phyloP scores from a whole-genome alignment of 1,139 yeast species.

The Taiozyma sp. region DNA sequence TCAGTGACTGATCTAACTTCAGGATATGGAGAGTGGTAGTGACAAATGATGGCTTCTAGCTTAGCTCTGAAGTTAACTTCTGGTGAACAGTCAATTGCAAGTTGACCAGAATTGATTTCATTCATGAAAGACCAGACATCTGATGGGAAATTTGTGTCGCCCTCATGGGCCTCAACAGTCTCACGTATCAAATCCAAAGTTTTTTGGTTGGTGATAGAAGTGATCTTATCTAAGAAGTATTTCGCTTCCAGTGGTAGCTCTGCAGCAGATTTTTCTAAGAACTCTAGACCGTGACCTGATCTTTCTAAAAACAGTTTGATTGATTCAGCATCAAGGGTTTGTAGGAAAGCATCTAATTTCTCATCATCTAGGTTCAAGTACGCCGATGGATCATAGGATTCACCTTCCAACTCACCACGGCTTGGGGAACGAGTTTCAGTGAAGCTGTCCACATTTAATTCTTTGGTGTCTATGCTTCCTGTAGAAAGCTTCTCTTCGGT shows the following conservation, averaged over 20 bases:
- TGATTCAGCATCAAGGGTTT: neutral
- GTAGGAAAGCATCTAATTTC: neutral
- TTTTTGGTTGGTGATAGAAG: conserved; percentile 28
- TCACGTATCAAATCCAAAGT: conserved; percentile 38
- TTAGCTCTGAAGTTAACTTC: conserved; percentile 29
- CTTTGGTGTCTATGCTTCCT: neutral
- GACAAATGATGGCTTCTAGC: conserved; percentile 42
- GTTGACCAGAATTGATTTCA: conserved; percentile 22
- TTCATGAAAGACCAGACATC: conserved; percentile 30
- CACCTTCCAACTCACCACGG: neutral
- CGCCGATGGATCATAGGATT: neutral
- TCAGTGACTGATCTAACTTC: conserved; percentile 59
- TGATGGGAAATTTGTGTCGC: conserved; percentile 47
- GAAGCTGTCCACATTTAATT: neutral
- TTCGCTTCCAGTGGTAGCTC: neutral
- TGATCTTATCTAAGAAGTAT: neutral
- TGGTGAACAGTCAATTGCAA: conserved; percentile 4
- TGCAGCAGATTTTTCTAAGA: neutral
- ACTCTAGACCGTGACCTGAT: neutral
- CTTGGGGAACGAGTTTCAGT: neutral
- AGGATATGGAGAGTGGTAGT: conserved; percentile 57
- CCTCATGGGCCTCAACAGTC: conserved; percentile 37
- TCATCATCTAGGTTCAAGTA: neutral
- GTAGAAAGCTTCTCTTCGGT: neutral
- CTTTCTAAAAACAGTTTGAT: neutral